These are phyloP conservation scores for Penicillium brasilianum DNA, from an alignment of 2,329 filamentous ascomycete species.

Conservation along the genomic window DNA sequence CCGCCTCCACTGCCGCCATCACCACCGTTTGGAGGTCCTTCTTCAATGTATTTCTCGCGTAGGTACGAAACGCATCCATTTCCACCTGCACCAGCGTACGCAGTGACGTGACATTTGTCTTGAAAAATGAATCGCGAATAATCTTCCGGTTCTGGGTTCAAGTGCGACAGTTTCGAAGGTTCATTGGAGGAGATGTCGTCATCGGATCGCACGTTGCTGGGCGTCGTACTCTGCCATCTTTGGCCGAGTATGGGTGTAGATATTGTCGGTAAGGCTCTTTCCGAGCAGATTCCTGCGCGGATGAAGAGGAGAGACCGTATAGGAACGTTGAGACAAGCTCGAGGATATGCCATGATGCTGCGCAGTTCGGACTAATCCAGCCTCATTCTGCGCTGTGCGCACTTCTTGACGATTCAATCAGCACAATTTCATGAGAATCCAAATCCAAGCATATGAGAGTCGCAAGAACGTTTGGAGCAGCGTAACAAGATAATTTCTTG, in stretches of 20 bases:
- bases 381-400: conserved; percentile 18
- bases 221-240: conserved; percentile 34
- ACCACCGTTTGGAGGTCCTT: conserved; percentile 92
- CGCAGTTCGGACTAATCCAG: conserved; percentile 15
- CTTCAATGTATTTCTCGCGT: conserved; percentile 84
- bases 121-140: conserved; percentile 83
- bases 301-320: conserved; percentile 21
- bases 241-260: conserved; percentile 6
- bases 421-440: not conserved
- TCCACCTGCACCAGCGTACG: conserved; percentile 81
- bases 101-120: conserved; percentile 78
- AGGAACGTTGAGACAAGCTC: conserved; percentile 16
- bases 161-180: conserved; percentile 55
- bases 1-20: conserved; percentile 92
- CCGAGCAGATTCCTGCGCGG: conserved; percentile 23
- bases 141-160: conserved; percentile 83
- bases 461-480: not conserved
- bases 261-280: conserved; percentile 17
- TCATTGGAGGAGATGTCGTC: conserved; percentile 22
- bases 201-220: conserved; percentile 12
- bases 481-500: not conserved
- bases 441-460: too few relatives aligned
- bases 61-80: conserved; percentile 94
- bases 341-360: conserved; percentile 23
- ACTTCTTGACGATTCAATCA: not conserved